phyloP scores from a whole-genome alignment of 106 monocot species.

The Acorus gramineus region DNA sequence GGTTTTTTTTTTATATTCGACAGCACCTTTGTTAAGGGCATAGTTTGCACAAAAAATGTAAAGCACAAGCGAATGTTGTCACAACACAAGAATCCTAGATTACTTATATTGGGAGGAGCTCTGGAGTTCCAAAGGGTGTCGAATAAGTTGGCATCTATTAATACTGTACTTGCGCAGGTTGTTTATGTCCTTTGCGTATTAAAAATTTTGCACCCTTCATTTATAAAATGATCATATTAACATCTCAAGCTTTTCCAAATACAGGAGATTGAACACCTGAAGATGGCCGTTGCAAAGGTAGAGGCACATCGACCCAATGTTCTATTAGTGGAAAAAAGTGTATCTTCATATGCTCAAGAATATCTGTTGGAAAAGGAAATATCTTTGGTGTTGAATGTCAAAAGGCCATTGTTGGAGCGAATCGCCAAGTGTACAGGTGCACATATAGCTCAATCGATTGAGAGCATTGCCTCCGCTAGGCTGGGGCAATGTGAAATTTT shows the following conservation, averaged over 20 bases:
- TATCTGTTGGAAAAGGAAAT: slow-evolving; percentile 80
- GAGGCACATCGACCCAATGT: slow-evolving; percentile 68
- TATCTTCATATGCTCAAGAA: slow-evolving; percentile 72
- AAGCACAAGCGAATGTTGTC: slow-evolving; percentile 89
- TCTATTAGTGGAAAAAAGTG: slow-evolving; percentile 86
- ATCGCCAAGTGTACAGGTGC: slow-evolving; percentile 87
- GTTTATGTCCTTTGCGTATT: no score
- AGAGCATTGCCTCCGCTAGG: slow-evolving; percentile 42
- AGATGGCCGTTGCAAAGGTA: slow-evolving; percentile 53
- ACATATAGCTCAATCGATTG: slow-evolving; percentile 58
- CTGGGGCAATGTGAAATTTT: slow-evolving; percentile 75
- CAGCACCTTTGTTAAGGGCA: slow-evolving; percentile 73
- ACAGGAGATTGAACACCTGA: slow-evolving; percentile 70
- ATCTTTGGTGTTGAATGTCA: slow-evolving; percentile 85
- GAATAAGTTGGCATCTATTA: slow-evolving; percentile 75
- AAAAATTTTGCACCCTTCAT: no score
- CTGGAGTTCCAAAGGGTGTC: slow-evolving; percentile 68
- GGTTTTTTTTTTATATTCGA: not conserved
- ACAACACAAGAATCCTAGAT: slow-evolving; percentile 57
- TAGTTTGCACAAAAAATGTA: slow-evolving; percentile 89
- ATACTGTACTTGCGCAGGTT: slow-evolving; percentile 72
- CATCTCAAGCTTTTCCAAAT: not conserved
- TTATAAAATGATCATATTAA: no score
- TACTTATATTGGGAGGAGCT: slow-evolving; percentile 77
- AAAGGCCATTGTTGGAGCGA: slow-evolving; percentile 65